Evolutionary conservation across 1,284 basidiomycete genomes (phyloP).

Genomic region (Puccinia sorghi): DNA sequence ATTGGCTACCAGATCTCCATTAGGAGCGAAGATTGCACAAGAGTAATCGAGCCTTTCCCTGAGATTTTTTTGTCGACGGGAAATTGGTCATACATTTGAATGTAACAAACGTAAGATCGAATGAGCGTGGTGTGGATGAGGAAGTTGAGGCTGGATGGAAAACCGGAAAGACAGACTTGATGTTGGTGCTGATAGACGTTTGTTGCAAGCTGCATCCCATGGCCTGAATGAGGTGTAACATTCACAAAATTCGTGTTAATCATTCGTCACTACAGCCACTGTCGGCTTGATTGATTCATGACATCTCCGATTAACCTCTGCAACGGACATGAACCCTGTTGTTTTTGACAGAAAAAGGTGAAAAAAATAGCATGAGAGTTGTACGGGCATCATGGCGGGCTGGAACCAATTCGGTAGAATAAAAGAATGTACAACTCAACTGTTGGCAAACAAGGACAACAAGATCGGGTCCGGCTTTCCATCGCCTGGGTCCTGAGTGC

Average conservation of each 20-base stretch:
- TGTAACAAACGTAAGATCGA: conserved; percentile 51
- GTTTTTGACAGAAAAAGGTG: not conserved
- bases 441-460: conserved; percentile 83
- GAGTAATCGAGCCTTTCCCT: conserved; percentile 55
- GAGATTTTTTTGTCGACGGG: not conserved
- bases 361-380: not conserved
- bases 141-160: not conserved
- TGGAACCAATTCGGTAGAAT: not conserved
- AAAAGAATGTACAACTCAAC: conserved; percentile 60
- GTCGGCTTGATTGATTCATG: not conserved
- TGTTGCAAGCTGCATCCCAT: conserved; percentile 88
- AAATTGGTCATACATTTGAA: not conserved
- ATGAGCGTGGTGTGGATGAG: not conserved
- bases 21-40: conserved; percentile 84
- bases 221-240: conserved; percentile 63
- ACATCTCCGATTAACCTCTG: conserved; percentile 25
- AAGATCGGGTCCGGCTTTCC: conserved; percentile 74
- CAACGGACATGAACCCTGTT: conserved; percentile 47
- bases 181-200: conserved; percentile 82
- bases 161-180: conserved; percentile 56
- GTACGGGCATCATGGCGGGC: not conserved
- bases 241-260: not conserved
- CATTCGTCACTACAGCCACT: not conserved
- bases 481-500: not conserved
- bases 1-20: conserved; percentile 86